phyloP scores from a whole-genome alignment of 1,284 basidiomycete genomes.

The Entoloma clypeatum region DNA sequence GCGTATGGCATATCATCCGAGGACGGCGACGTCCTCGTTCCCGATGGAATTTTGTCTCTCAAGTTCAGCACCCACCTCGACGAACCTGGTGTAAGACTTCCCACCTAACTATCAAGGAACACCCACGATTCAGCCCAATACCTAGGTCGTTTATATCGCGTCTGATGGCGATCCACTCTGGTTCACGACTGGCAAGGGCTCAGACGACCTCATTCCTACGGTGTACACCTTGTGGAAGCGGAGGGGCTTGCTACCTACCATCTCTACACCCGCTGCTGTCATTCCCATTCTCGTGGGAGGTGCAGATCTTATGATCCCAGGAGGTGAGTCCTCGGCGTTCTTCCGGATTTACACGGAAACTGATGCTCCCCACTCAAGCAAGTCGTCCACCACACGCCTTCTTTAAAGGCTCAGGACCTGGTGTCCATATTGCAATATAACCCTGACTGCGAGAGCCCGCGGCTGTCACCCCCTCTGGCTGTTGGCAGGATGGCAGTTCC shows the following conservation, averaged over 20 bases:
- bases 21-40: slow-evolving; percentile 57
- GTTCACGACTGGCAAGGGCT: slow-evolving; percentile 72
- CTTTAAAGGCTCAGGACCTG: slow-evolving; percentile 44
- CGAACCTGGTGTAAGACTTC: slow-evolving; percentile 54
- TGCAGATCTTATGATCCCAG: slow-evolving; percentile 78
- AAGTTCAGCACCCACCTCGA: slow-evolving; percentile 63
- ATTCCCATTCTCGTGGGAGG: slow-evolving; percentile 65
- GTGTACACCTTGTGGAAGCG: slow-evolving; percentile 77
- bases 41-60: slow-evolving; percentile 62
- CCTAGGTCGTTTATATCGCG: slow-evolving; percentile 60
- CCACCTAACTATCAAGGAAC: not conserved
- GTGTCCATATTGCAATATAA: slow-evolving; percentile 56
- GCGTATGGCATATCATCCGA: slow-evolving; percentile 47
- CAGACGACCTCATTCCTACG: slow-evolving; percentile 68
- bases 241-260: slow-evolving; percentile 55
- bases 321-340: slow-evolving; percentile 45
- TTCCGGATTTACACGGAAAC: slow-evolving; percentile 5
- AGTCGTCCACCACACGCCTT: slow-evolving; percentile 54
- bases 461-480: slow-evolving; percentile 54
- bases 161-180: slow-evolving; percentile 76
- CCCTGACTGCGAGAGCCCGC: slow-evolving; percentile 32
- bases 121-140: not conserved
- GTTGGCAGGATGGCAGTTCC: slow-evolving; percentile 66
- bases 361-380: slow-evolving; percentile 28
- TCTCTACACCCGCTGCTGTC: slow-evolving; percentile 62